A percentile compares a stretch with the other conserved stretches of the same genome.
Evolutionary conservation across 495 filamentous ascomycete species (phyloP).

Genomic region (Chaetomium fimeti): DNA sequence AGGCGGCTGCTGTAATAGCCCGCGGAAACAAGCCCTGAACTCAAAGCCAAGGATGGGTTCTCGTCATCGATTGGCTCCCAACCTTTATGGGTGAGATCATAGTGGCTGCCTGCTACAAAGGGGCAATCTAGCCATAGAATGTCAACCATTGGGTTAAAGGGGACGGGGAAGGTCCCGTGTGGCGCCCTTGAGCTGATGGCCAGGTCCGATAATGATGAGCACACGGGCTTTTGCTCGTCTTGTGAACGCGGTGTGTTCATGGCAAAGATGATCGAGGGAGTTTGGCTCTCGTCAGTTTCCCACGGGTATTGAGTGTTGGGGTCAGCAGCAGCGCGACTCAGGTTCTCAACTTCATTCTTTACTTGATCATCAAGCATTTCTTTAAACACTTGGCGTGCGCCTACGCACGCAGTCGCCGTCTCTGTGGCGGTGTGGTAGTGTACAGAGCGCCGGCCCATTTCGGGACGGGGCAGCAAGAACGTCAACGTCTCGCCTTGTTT

Average conservation of each 20-base stretch:
- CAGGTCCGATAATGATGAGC: not conserved
- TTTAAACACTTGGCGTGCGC: too few species aligned
- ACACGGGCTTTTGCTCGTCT: too few species aligned
- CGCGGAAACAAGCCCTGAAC: too few species aligned
- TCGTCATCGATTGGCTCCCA: too few species aligned
- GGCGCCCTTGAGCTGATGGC: not conserved
- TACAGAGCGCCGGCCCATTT: not conserved
- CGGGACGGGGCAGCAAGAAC: not conserved
- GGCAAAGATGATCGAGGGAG: not conserved
- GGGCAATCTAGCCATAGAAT: not conserved
- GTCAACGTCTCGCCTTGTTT: not conserved
- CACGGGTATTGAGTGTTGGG: not conserved
- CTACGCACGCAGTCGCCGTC: not conserved
- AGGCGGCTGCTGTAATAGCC: not conserved
- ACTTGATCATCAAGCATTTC: too few species aligned
- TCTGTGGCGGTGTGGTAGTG: not conserved
- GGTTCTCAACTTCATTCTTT: not conserved
- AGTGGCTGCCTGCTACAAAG: not conserved
- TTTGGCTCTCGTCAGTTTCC: not conserved
- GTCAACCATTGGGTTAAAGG: not conserved
- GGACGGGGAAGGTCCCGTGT: not conserved
- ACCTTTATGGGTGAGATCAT: too few species aligned
- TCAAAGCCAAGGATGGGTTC: too few species aligned
- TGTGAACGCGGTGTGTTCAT: not conserved
- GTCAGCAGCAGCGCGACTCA: not conserved